phyloP scores from a whole-genome alignment of 768 basidiomycete genomes.

The Clathrus columnatus region DNA sequence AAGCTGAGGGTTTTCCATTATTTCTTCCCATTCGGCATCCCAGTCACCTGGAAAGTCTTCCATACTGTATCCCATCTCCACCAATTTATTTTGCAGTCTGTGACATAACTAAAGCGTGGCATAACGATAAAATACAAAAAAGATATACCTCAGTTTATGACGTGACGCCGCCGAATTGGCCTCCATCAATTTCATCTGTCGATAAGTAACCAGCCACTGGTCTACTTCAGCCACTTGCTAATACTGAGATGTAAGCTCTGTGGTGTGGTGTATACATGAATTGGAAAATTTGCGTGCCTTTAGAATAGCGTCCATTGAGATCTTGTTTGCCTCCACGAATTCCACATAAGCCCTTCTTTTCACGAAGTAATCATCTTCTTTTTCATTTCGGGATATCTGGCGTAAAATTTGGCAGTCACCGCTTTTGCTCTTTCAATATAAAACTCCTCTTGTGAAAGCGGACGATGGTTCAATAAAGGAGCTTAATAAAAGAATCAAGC shows the following conservation, averaged over 20 bases:
- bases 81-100: not conserved
- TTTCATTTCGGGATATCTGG: not conserved
- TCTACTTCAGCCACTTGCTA: not conserved
- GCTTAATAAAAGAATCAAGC: not conserved
- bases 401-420: slow-evolving; percentile 1
- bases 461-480: not conserved
- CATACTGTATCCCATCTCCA: not conserved
- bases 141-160: not conserved
- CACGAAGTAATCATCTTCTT: not conserved
- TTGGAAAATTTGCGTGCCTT: not conserved
- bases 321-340: not conserved
- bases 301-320: not conserved
- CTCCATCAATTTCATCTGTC: not conserved
- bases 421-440: not conserved
- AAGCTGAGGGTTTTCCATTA: not conserved
- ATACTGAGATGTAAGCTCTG: not conserved
- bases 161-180: not conserved
- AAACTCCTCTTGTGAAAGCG: not conserved
- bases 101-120: not conserved
- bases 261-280: not conserved
- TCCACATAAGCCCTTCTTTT: not conserved
- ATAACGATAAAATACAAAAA: not conserved
- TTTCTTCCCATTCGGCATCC: not conserved
- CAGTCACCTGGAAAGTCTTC: slow-evolving; percentile 1
- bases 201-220: not conserved